Conservation (phyloP, 2,329 filamentous ascomycete genomes). For the Verticillium longisporum region DNA sequence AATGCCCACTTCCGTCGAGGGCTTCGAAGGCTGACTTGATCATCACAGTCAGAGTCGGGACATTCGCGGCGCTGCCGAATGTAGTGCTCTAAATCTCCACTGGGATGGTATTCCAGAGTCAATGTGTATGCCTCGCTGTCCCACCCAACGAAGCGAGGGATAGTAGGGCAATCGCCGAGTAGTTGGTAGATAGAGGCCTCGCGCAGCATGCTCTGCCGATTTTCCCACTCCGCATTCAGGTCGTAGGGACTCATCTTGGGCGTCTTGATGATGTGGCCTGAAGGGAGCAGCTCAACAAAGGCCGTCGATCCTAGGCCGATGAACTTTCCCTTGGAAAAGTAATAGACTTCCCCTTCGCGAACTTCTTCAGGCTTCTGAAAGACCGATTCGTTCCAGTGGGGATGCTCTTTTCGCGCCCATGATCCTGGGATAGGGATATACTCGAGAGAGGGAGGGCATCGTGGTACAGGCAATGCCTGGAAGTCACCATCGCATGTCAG, state of each 20-base stretch:
- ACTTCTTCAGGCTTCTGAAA: constrained; percentile 13
- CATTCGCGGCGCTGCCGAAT: background rate
- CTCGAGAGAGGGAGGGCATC: constrained; percentile 3
- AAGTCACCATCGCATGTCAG: too few relatives aligned
- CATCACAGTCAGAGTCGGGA: background rate
- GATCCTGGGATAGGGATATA: constrained; percentile 12
- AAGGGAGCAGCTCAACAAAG: constrained; percentile 14
- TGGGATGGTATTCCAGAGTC: constrained; percentile 18
- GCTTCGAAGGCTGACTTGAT: background rate
- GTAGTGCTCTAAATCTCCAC: constrained; percentile 12
- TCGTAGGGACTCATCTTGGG: constrained; percentile 14
- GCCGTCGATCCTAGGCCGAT: constrained; percentile 12
- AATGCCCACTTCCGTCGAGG: background rate
- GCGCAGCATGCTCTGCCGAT: constrained; percentile 12
- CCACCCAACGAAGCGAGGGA: constrained; percentile 15
- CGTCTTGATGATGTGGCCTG: constrained; percentile 15
- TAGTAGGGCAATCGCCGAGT: constrained; percentile 12
- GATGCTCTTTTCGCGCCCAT: constrained; percentile 13
- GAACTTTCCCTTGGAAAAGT: constrained; percentile 13
- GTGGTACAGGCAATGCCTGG: too few relatives aligned
- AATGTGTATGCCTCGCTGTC: constrained; percentile 15
- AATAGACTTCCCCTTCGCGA: constrained; percentile 13
- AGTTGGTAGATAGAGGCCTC: constrained; percentile 18
- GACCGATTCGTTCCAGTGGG: constrained; percentile 14
- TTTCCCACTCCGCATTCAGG: background rate